These are phyloP conservation scores for Aspergillus mulundensis DNA, from an alignment of 495 filamentous ascomycete genomes.

Conservation along the genomic window DNA sequence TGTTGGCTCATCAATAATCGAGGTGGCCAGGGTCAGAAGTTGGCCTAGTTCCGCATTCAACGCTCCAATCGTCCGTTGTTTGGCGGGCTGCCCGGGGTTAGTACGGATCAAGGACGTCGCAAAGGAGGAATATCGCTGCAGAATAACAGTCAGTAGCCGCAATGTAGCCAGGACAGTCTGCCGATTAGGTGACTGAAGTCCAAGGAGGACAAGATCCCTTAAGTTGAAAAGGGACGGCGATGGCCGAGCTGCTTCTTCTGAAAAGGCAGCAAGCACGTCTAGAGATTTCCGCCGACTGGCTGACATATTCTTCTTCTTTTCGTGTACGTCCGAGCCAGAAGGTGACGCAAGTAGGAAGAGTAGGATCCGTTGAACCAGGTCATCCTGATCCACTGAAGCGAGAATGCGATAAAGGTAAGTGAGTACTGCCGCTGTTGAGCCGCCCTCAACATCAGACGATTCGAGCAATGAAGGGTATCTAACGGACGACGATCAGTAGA, in stretches of 20 bases:
- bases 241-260: slow-evolving; percentile 59
- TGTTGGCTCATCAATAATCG: slow-evolving; percentile 65
- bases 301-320: slow-evolving; percentile 55
- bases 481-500: neutral
- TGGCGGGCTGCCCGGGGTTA: slow-evolving; percentile 58
- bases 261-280: slow-evolving; percentile 73
- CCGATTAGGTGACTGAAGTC: slow-evolving; percentile 75
- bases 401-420: slow-evolving; percentile 90
- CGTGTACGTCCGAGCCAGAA: slow-evolving; percentile 27
- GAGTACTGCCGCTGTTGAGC: slow-evolving; percentile 91
- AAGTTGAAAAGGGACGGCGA: slow-evolving; percentile 90
- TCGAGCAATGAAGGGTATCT: slow-evolving; percentile 95
- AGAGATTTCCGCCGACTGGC: slow-evolving; percentile 78
- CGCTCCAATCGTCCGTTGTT: slow-evolving; percentile 68
- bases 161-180: slow-evolving; percentile 88
- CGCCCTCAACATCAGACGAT: slow-evolving; percentile 93
- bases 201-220: slow-evolving; percentile 82
- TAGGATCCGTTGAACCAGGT: slow-evolving; percentile 89
- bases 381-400: slow-evolving; percentile 83
- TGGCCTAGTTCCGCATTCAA: slow-evolving; percentile 76
- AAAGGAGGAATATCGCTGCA: slow-evolving; percentile 83
- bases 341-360: slow-evolving; percentile 84
- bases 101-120: slow-evolving; percentile 67
- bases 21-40: slow-evolving; percentile 66
- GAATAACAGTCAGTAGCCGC: slow-evolving; percentile 75